phyloP scores from a whole-genome alignment of 345 rosid species.

The Citrus australasica region DNA sequence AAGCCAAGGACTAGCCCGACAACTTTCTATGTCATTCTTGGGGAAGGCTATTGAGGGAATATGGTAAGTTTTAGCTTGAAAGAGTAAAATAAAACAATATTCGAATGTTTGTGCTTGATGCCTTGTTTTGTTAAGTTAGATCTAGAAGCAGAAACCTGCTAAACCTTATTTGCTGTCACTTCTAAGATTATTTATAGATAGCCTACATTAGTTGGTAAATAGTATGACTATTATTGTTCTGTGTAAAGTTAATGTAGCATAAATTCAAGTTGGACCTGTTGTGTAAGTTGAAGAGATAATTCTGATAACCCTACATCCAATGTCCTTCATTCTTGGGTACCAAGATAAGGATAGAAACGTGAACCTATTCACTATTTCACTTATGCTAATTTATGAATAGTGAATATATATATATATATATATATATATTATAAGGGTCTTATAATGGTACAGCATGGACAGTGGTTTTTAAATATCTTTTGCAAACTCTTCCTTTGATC shows the following conservation, averaged over 20 bases:
- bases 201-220: not conserved
- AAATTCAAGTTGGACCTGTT: not conserved
- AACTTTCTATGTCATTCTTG: slow-evolving; percentile 69
- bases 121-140: not conserved
- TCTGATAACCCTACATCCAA: not conserved
- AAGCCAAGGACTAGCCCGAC: slow-evolving; percentile 92
- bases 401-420: no score
- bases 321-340: not conserved
- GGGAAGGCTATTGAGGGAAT: slow-evolving; percentile 91
- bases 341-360: not conserved
- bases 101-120: not conserved
- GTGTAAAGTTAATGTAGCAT: not conserved
- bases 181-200: not conserved
- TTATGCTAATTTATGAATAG: not conserved
- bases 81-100: not conserved
- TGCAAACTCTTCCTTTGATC: not conserved
- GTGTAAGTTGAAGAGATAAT: not conserved
- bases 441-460: not conserved
- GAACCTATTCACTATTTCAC: not conserved
- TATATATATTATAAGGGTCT: no score
- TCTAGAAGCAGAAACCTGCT: not conserved
- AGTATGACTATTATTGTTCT: not conserved
- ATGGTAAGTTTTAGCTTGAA: slow-evolving; percentile 49
- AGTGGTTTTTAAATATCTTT: not conserved
- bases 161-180: not conserved